Evolutionary conservation across 768 basidiomycete genomes (phyloP).

Genomic region (Phaeolepiota aurea): DNA sequence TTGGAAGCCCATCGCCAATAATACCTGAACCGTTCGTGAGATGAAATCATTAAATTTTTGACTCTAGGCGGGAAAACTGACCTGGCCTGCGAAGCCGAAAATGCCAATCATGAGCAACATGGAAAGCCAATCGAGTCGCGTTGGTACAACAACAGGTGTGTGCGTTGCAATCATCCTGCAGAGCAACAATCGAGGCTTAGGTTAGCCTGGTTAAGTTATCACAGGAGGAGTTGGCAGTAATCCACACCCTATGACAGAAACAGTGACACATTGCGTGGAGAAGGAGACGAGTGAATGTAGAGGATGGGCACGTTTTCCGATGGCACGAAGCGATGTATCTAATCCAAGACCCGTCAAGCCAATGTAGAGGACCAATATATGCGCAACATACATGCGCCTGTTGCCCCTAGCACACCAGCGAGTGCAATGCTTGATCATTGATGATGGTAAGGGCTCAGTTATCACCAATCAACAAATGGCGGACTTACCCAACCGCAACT

Average conservation of each 20-base stretch:
- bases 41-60: background rate
- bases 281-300: conserved; percentile 67
- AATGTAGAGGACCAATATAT: background rate
- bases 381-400: conserved; percentile 64
- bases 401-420: conserved; percentile 55
- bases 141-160: conserved; percentile 38
- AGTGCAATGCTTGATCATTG: conserved; percentile 42
- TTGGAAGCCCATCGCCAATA: conserved; percentile 14
- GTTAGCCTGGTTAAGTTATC: background rate
- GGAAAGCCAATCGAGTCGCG: conserved; percentile 31
- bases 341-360: background rate
- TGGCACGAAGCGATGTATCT: conserved; percentile 45
- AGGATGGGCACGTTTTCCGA: conserved; percentile 70
- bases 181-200: background rate
- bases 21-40: background rate
- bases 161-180: conserved; percentile 34
- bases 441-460: background rate
- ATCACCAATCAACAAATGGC: background rate
- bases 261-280: conserved; percentile 43
- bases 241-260: conserved; percentile 24
- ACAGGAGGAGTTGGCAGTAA: background rate
- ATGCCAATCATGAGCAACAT: conserved; percentile 43
- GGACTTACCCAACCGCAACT: conserved; percentile 46
- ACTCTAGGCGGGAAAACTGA: conserved; percentile 7
- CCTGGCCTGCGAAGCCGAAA: conserved; percentile 46